phyloP scores from a whole-genome alignment of 1,284 basidiomycete species.

The Ganoderma sinense region DNA sequence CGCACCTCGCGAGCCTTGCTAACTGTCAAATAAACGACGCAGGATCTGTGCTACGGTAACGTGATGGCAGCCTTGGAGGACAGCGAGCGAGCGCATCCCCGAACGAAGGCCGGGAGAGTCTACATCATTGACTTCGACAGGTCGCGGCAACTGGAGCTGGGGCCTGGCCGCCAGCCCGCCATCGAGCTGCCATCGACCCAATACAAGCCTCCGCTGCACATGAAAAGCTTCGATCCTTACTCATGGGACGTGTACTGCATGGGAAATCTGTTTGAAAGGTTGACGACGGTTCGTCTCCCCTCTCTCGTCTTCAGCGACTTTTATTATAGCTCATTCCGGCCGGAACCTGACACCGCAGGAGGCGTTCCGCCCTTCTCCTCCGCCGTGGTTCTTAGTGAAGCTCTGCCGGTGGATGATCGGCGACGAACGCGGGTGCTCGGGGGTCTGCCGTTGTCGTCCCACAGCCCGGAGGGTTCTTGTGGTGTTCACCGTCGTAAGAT shows the following conservation, averaged over 20 bases:
- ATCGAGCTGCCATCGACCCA: background rate
- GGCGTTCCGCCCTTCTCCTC: background rate
- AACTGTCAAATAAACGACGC: background rate
- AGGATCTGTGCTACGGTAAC: background rate
- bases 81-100: background rate
- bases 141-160: background rate
- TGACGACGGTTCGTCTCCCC: background rate
- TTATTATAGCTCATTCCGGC: background rate
- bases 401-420: background rate
- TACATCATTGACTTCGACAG: constrained; percentile 1
- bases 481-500: background rate
- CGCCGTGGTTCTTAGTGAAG: background rate
- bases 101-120: background rate
- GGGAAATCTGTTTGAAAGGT: background rate
- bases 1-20: background rate
- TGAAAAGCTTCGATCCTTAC: background rate
- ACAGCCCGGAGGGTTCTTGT: background rate
- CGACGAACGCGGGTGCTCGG: background rate
- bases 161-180: background rate
- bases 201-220: background rate
- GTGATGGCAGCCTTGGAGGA: background rate
- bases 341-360: background rate
- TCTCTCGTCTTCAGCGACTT: background rate
- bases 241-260: background rate
- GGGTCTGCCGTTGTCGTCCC: background rate